phyloP scores from a whole-genome alignment of 192 early-diverging fungal genomes.

The Spizellomyces punctatus region DNA sequence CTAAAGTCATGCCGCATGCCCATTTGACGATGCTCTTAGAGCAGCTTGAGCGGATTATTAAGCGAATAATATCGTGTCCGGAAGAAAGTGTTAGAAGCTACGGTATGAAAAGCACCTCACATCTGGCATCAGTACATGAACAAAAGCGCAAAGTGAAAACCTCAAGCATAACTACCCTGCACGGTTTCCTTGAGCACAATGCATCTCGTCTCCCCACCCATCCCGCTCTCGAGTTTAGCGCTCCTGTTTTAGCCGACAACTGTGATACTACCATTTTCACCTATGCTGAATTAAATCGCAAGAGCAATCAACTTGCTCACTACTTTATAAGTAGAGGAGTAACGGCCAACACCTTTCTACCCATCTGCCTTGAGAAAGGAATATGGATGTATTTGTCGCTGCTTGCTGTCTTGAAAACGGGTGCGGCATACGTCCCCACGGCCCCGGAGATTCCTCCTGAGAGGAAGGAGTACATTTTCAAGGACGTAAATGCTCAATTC shows the following conservation, averaged over 20 bases:
- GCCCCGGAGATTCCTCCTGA: constrained; percentile 25
- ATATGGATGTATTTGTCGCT: constrained; percentile 22
- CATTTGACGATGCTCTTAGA: constrained; percentile 7
- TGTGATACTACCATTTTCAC: background rate
- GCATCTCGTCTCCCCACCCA: background rate
- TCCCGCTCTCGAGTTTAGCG: constrained; percentile 19
- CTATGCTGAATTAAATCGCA: constrained; percentile 34
- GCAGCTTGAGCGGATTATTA: constrained; percentile 9
- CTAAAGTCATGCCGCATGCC: background rate
- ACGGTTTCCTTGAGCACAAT: background rate
- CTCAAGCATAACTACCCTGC: background rate
- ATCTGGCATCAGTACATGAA: too few species aligned
- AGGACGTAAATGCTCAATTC: constrained; percentile 17
- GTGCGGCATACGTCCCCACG: constrained; percentile 25
- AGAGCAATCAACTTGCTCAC: constrained; percentile 25
- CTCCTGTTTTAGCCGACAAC: background rate
- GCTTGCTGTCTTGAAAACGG: constrained; percentile 26
- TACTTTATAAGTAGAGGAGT: constrained; percentile 20
- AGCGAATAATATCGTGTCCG: constrained; percentile 1
- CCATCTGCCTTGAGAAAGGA: constrained; percentile 11
- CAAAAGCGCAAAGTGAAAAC: too few species aligned
- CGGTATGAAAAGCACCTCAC: background rate
- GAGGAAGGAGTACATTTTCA: constrained; percentile 9
- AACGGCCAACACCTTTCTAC: constrained; percentile 18
- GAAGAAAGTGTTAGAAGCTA: background rate